A percentile compares a stretch with the other conserved stretches of the same genome.
These are phyloP conservation scores for Mortierella sp. DNA, from an alignment of 371 early-diverging fungal genomes.

Conservation along the genomic window DNA sequence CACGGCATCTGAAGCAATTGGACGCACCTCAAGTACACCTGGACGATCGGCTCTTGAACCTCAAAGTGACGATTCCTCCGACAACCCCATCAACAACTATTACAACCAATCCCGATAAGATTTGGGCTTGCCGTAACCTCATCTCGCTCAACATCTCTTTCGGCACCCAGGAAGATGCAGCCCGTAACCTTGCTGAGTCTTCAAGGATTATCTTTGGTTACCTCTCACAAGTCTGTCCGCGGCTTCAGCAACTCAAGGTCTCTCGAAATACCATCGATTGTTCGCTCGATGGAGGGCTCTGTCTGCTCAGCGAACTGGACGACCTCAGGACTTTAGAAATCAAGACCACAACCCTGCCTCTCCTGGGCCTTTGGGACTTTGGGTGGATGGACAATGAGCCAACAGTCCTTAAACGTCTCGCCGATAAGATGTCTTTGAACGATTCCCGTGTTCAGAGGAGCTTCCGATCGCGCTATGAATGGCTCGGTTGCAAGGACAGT, in stretches of 20 bases:
- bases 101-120: not conserved
- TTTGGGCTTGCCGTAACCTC: constrained; percentile 26
- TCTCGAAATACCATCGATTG: constrained; percentile 17
- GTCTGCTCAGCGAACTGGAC: constrained; percentile 14
- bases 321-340: constrained; percentile 14
- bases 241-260: constrained; percentile 13
- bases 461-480: constrained; percentile 25
- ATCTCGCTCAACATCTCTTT: constrained; percentile 12
- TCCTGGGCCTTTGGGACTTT: constrained; percentile 22
- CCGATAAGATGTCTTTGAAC: constrained; percentile 16
- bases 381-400: constrained; percentile 28
- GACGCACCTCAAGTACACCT: constrained; percentile 3
- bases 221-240: constrained; percentile 24
- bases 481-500: constrained; percentile 27
- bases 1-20: constrained; percentile 20
- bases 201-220: constrained; percentile 24
- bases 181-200: not conserved
- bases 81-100: not conserved
- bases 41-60: constrained; percentile 24
- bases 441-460: not conserved
- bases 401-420: not conserved
- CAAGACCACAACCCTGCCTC: not conserved
- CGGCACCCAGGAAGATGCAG: not conserved
- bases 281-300: constrained; percentile 21
- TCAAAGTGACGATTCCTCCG: not conserved